phyloP scores from a whole-genome alignment of 805 yeast species.

The Vanderwaltozyma tropicalis region DNA sequence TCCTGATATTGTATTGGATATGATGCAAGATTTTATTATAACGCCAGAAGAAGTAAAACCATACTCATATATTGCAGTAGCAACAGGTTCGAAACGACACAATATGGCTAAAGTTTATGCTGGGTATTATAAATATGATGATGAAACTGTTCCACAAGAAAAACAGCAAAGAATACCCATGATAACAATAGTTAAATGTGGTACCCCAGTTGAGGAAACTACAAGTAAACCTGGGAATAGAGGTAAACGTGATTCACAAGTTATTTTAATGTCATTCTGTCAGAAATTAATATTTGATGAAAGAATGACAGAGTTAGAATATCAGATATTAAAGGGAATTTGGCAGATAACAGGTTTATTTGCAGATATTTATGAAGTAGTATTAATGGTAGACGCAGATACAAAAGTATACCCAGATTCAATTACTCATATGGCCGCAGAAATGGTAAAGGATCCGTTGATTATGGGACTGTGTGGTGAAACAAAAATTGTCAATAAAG shows the following conservation, averaged over 20 bases:
- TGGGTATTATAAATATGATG: conserved; percentile 83
- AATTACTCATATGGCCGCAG: conserved; percentile 79
- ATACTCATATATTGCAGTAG: conserved; percentile 88
- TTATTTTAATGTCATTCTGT: conserved; percentile 79
- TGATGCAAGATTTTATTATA: conserved; percentile 73
- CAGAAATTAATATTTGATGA: conserved; percentile 84
- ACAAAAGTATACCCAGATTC: conserved; percentile 81
- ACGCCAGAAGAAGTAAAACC: conserved; percentile 68
- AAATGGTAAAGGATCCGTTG: conserved; percentile 75
- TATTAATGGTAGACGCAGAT: conserved; percentile 92
- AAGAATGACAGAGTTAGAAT: conserved; percentile 86
- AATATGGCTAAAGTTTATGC: conserved; percentile 95
- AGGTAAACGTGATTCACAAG: conserved; percentile 93
- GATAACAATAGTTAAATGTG: conserved; percentile 72
- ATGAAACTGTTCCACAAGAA: conserved; percentile 58
- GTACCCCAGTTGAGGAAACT: conserved; percentile 66
- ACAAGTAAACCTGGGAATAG: conserved; percentile 80
- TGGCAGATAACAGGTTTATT: conserved; percentile 80
- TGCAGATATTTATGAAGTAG: conserved; percentile 71
- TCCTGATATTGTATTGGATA: conserved; percentile 76
- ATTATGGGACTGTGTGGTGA: conserved; percentile 95
- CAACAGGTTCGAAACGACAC: conserved; percentile 87
- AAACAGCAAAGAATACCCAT: conserved; percentile 82
- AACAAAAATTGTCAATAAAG: conserved; percentile 78
- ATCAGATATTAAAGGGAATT: conserved; percentile 58